phyloP scores from a whole-genome alignment of 1,139 yeast species.

The Candida sp. region DNA sequence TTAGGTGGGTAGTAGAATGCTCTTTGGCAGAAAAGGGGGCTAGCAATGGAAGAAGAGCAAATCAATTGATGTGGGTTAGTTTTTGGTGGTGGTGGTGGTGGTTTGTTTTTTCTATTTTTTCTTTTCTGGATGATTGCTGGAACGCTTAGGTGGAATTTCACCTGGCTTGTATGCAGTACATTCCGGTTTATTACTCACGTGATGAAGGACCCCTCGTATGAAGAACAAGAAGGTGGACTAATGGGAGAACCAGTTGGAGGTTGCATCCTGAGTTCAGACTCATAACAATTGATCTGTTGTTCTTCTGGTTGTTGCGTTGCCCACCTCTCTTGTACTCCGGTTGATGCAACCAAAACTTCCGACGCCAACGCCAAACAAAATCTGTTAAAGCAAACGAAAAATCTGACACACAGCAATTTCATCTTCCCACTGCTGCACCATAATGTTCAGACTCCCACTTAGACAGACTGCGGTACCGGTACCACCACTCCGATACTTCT shows the following conservation, averaged over 20 bases:
- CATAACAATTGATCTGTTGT: too few species aligned
- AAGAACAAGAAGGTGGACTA: too few species aligned
- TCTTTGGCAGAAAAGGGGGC: neutral
- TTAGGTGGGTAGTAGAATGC: too few species aligned
- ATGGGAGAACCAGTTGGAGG: too few species aligned
- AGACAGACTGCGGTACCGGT: neutral
- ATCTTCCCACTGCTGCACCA: too few species aligned
- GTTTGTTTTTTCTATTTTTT: neutral
- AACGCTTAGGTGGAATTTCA: conserved; percentile 2
- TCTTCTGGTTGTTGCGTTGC: too few species aligned
- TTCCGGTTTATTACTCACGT: neutral
- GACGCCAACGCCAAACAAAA: too few species aligned
- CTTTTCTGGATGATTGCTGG: conserved; percentile 1
- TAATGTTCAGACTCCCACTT: neutral
- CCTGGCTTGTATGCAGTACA: conserved; percentile 1
- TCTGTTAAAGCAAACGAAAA: neutral
- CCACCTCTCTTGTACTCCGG: too few species aligned
- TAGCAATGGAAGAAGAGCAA: neutral
- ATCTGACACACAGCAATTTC: neutral
- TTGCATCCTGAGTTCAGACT: too few species aligned
- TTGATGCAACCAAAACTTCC: too few species aligned
- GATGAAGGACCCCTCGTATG: too few species aligned
- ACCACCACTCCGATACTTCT: conserved; percentile 1
- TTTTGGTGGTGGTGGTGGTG: too few species aligned
- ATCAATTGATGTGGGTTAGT: neutral